A percentile compares a stretch with the other conserved stretches of the same genome.
phyloP scores from a whole-genome alignment of 371 early-diverging fungal species.

The Conidiobolus incongruus region DNA sequence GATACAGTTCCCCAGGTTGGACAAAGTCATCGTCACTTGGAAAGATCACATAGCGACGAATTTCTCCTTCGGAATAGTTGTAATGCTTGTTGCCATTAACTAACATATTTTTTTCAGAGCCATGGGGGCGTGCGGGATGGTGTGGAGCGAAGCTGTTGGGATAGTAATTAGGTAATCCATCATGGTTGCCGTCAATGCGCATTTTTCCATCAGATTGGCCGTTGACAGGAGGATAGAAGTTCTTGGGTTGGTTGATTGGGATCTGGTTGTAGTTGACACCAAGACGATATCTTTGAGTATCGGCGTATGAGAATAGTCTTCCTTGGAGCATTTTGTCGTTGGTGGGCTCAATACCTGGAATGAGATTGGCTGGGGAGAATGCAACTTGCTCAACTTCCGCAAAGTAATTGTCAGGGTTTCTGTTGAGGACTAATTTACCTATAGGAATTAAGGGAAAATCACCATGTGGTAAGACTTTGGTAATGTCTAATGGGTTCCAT shows the following conservation, averaged over 20 bases:
- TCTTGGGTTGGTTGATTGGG: constrained; percentile 42
- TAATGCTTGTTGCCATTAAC: not conserved
- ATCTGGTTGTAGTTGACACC: constrained; percentile 48
- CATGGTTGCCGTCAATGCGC: constrained; percentile 20
- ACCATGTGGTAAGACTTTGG: constrained; percentile 60
- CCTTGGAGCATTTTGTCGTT: constrained; percentile 56
- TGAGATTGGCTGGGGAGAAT: constrained; percentile 43
- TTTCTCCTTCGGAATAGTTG: not conserved
- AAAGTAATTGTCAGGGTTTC: constrained; percentile 59
- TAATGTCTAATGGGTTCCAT: constrained; percentile 63
- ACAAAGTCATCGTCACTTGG: constrained; percentile 27
- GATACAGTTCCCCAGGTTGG: constrained; percentile 23
- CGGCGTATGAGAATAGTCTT: constrained; percentile 50
- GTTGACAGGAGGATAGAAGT: constrained; percentile 20
- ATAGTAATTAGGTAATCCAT: constrained; percentile 27
- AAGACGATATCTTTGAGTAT: constrained; percentile 55
- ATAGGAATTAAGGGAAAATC: constrained; percentile 45
- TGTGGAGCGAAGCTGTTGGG: constrained; percentile 22
- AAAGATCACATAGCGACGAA: constrained; percentile 30
- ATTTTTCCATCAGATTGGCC: constrained; percentile 43
- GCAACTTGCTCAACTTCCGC: constrained; percentile 62
- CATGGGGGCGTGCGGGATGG: not conserved
- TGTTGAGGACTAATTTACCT: constrained; percentile 47
- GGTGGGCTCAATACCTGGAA: constrained; percentile 47
- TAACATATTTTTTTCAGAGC: not conserved